Conservation (phyloP, 805 yeast genomes). For the Lachancea quebecensis region DNA sequence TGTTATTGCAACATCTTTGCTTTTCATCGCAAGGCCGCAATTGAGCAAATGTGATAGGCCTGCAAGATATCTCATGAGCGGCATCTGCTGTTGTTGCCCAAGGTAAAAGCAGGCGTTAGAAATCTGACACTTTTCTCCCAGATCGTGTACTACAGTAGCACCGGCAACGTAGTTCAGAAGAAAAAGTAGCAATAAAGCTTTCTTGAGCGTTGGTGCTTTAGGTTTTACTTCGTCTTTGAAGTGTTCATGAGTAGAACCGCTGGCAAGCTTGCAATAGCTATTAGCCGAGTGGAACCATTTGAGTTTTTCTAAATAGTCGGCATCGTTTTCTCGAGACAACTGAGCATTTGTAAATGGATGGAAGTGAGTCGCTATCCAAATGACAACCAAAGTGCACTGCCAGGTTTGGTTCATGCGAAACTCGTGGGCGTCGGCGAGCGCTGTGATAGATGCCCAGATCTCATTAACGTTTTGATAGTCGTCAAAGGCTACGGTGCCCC, state of each 20-base stretch:
- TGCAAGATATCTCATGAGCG: slow-evolving; percentile 18
- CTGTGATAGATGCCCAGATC: slow-evolving; percentile 18
- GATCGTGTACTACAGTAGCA: slow-evolving; percentile 25
- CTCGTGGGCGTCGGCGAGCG: slow-evolving; percentile 9
- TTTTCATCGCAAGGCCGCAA: slow-evolving; percentile 27
- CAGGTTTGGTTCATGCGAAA: slow-evolving; percentile 20
- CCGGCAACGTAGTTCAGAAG: slow-evolving; percentile 28
- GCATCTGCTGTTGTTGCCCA: slow-evolving; percentile 20
- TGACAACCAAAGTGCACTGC: slow-evolving; percentile 24
- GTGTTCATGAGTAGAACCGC: background rate
- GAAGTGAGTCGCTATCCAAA: slow-evolving; percentile 28
- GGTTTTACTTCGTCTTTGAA: slow-evolving; percentile 1
- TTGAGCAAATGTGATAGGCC: slow-evolving; percentile 31
- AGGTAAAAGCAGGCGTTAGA: slow-evolving; percentile 27
- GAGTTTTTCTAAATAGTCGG: slow-evolving; percentile 16
- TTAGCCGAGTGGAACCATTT: slow-evolving; percentile 19
- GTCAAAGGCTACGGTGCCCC: slow-evolving; percentile 1
- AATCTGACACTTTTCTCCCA: slow-evolving; percentile 20
- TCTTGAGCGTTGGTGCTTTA: slow-evolving; percentile 18
- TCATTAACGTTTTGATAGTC: slow-evolving; percentile 7
- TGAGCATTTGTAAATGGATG: slow-evolving; percentile 28
- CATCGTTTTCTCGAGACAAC: slow-evolving; percentile 22
- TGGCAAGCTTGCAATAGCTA: slow-evolving; percentile 11
- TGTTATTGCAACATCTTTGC: slow-evolving; percentile 25
- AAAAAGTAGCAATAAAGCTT: slow-evolving; percentile 21